Conservation (phyloP, 139 green algal species). For the Coelastrella sp. region DNA sequence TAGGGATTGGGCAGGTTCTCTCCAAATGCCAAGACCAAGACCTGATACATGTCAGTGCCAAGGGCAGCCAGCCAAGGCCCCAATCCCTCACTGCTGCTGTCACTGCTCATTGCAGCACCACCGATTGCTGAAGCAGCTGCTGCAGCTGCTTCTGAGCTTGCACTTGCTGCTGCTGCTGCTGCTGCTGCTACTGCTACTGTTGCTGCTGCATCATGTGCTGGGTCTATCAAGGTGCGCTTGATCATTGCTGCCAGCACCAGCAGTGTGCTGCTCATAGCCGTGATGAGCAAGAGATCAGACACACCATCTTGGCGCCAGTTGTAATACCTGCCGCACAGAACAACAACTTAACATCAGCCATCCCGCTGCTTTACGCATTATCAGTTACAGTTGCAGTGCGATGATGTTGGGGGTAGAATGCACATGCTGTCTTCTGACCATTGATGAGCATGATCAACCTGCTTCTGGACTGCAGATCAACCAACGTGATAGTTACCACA, state of each 20-base stretch:
- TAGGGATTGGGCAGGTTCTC: constrained; percentile 46
- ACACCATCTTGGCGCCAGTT: constrained; percentile 34
- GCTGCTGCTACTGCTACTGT: constrained; percentile 16
- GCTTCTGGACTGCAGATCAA: neutral
- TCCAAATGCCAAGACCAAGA: constrained; percentile 31
- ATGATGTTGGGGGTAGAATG: no score
- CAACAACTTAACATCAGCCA: no score
- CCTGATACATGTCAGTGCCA: constrained; percentile 16
- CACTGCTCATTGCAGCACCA: neutral
- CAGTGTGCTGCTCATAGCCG: neutral
- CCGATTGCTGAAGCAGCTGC: neutral
- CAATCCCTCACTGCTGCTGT: neutral
- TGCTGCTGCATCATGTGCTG: neutral
- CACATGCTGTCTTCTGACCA: neutral
- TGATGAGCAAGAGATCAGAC: neutral
- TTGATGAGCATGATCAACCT: neutral
- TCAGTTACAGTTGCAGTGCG: no score
- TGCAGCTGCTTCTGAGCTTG: neutral
- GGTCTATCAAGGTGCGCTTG: neutral
- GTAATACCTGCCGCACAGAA: no score
- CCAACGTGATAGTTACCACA: neutral
- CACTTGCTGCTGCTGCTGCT: neutral
- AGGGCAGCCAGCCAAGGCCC: neutral
- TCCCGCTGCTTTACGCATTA: no score
- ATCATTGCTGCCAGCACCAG: neutral